A percentile compares a stretch with the other conserved stretches of the same genome.
Evolutionary conservation across 495 filamentous ascomycete genomes (phyloP).

Genomic region (Venustampulla echinocandica): DNA sequence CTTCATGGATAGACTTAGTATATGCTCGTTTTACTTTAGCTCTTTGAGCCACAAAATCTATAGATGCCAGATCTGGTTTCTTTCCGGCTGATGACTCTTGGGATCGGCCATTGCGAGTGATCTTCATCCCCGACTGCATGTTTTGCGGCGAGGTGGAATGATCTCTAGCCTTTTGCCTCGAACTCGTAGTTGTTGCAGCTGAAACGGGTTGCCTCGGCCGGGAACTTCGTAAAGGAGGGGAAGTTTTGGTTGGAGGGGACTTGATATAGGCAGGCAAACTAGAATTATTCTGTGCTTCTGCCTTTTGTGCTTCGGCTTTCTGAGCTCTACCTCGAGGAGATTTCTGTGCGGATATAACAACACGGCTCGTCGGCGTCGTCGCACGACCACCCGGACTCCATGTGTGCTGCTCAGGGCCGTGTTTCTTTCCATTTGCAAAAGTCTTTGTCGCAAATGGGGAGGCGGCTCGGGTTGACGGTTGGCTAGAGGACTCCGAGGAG

Average conservation of each 20-base stretch:
- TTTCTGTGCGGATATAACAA: slow-evolving; percentile 31
- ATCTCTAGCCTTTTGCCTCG: slow-evolving; percentile 48
- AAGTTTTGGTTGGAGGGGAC: slow-evolving; percentile 39
- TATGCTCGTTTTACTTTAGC: slow-evolving; percentile 74
- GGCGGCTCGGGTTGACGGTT: slow-evolving; percentile 39
- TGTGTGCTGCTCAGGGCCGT: slow-evolving; percentile 27
- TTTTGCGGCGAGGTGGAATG: slow-evolving; percentile 21
- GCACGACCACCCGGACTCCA: slow-evolving; percentile 30
- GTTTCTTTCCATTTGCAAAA: slow-evolving; percentile 29
- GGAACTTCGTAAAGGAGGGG: slow-evolving; percentile 72
- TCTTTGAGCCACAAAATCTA: slow-evolving; percentile 70
- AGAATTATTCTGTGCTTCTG: slow-evolving; percentile 26
- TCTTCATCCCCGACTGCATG: slow-evolving; percentile 28
- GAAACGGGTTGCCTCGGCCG: slow-evolving; percentile 73
- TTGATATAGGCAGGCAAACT: slow-evolving; percentile 47
- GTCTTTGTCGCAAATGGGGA: slow-evolving; percentile 38
- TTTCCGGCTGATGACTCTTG: slow-evolving; percentile 33
- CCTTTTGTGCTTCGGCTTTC: slow-evolving; percentile 13
- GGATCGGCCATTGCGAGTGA: slow-evolving; percentile 26
- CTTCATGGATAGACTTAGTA: slow-evolving; percentile 65
- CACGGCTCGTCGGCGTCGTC: slow-evolving; percentile 26
- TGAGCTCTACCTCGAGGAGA: slow-evolving; percentile 22
- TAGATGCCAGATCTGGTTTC: slow-evolving; percentile 46
- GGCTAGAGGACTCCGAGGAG: slow-evolving; percentile 35
- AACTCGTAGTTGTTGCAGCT: slow-evolving; percentile 55